phyloP scores from a whole-genome alignment of 2,329 filamentous ascomycete species.

The Botrytis deweyae region DNA sequence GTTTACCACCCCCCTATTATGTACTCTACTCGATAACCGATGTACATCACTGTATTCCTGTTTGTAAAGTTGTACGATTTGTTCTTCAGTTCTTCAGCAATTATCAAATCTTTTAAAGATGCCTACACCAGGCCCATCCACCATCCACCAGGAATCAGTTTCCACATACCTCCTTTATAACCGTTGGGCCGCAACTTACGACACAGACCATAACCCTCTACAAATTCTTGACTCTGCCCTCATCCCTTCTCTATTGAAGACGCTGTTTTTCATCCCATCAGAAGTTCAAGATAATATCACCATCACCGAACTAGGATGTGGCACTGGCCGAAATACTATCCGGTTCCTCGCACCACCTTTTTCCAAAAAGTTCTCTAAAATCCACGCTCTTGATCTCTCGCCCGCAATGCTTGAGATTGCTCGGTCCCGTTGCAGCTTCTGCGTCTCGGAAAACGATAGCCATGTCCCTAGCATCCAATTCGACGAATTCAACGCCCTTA shows the following conservation, averaged over 20 bases:
- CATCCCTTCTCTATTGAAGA: slow-evolving; percentile 51
- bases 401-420: slow-evolving; percentile 58
- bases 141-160: slow-evolving; percentile 35
- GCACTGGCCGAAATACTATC: slow-evolving; percentile 62
- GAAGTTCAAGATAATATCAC: slow-evolving; percentile 37
- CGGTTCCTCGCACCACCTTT: slow-evolving; percentile 45
- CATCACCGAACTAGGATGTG: slow-evolving; percentile 61
- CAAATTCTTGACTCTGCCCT: slow-evolving; percentile 62
- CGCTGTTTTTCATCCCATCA: slow-evolving; percentile 43
- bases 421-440: slow-evolving; percentile 27
- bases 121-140: slow-evolving; percentile 22
- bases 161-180: slow-evolving; percentile 49
- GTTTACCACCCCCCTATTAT: not conserved
- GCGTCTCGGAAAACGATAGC: not conserved
- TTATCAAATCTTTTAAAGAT: not conserved
- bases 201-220: slow-evolving; percentile 65
- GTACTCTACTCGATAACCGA: not conserved
- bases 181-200: slow-evolving; percentile 55
- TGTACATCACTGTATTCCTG: not conserved
- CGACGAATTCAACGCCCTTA: slow-evolving; percentile 32
- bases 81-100: not conserved
- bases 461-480: slow-evolving; percentile 22
- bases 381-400: slow-evolving; percentile 52
- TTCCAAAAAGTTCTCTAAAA: slow-evolving; percentile 25
- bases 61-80: not conserved